phyloP scores from a whole-genome alignment of 345 rosid genomes.

The Lumnitzera racemosa region DNA sequence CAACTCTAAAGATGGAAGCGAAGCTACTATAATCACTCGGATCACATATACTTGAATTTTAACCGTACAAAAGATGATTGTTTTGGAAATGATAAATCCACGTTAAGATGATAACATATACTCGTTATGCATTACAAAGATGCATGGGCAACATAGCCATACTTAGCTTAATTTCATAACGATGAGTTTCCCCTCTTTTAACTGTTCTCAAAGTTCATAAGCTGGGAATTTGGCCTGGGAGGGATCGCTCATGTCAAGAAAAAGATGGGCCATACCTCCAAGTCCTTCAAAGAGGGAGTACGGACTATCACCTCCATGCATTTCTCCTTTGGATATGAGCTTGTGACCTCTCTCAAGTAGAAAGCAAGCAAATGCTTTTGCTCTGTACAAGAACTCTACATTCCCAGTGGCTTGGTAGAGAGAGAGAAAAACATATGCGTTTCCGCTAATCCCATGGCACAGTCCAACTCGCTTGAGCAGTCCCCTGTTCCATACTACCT shows the following conservation, averaged over 20 bases:
- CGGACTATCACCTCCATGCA: constrained; percentile 67
- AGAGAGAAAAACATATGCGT: constrained; percentile 45
- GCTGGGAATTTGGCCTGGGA: constrained; percentile 55
- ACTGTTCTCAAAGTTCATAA: constrained; percentile 32
- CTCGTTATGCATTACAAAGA: too few relatives aligned
- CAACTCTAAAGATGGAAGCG: too few relatives aligned
- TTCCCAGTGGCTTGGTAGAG: constrained; percentile 47
- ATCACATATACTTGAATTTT: too few relatives aligned
- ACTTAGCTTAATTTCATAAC: not conserved
- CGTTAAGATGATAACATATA: not conserved
- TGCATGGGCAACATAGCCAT: too few relatives aligned
- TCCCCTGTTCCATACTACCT: constrained; percentile 64
- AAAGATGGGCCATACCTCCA: constrained; percentile 56
- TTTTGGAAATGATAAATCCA: not conserved
- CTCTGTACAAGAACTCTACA: constrained; percentile 31
- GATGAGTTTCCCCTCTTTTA: not conserved
- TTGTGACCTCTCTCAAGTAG: constrained; percentile 39
- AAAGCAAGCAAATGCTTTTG: constrained; percentile 66
- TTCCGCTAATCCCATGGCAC: constrained; percentile 73
- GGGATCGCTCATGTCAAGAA: constrained; percentile 50
- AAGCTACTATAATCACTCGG: too few relatives aligned
- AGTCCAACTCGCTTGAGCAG: constrained; percentile 60
- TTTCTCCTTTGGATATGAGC: constrained; percentile 43
- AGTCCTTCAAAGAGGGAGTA: constrained; percentile 58
- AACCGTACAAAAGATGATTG: too few relatives aligned